phyloP scores from a whole-genome alignment of 2,329 filamentous ascomycete species.

The Alternaria angustiovoidea region DNA sequence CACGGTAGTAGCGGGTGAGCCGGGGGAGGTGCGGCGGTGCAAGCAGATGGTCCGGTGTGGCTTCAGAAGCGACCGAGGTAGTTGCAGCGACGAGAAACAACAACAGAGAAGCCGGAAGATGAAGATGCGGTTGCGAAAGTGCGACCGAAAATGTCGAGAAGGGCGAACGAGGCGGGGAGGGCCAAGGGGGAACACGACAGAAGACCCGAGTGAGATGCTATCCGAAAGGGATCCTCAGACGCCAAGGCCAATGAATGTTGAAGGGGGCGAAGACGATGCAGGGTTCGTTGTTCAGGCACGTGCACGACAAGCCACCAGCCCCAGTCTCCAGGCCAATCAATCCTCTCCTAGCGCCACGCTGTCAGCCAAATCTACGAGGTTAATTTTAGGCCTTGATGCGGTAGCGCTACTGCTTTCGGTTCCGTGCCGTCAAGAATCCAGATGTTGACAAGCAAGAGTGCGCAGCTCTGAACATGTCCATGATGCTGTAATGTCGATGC shows the following conservation, averaged over 20 bases:
- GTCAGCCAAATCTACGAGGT: slow-evolving; percentile 7
- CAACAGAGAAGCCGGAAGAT: not conserved
- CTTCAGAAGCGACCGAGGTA: slow-evolving; percentile 1
- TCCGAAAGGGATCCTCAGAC: slow-evolving; percentile 14
- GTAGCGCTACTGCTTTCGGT: slow-evolving; percentile 17
- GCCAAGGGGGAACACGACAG: slow-evolving; percentile 7
- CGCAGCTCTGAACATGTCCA: not conserved
- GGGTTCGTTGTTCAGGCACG: slow-evolving; percentile 7
- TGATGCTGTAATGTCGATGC: not conserved
- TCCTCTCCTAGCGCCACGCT: slow-evolving; percentile 1
- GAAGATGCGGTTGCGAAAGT: not conserved
- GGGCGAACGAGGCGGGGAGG: not conserved
- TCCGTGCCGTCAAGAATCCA: not conserved
- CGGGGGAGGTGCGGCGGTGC: slow-evolving; percentile 16
- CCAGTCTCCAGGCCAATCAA: slow-evolving; percentile 13
- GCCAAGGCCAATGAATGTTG: slow-evolving; percentile 14
- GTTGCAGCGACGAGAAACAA: slow-evolving; percentile 1
- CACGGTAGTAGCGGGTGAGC: slow-evolving; percentile 12
- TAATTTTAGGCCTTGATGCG: slow-evolving; percentile 14
- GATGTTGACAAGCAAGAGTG: not conserved
- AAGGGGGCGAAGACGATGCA: slow-evolving; percentile 14
- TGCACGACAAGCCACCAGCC: slow-evolving; percentile 9
- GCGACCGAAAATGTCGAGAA: not conserved
- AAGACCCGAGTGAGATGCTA: slow-evolving; percentile 4
- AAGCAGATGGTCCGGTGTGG: slow-evolving; percentile 7